Base-by-base conservation (phyloP, 164 flowering plant species). In the Protea cynaroides region DNA sequence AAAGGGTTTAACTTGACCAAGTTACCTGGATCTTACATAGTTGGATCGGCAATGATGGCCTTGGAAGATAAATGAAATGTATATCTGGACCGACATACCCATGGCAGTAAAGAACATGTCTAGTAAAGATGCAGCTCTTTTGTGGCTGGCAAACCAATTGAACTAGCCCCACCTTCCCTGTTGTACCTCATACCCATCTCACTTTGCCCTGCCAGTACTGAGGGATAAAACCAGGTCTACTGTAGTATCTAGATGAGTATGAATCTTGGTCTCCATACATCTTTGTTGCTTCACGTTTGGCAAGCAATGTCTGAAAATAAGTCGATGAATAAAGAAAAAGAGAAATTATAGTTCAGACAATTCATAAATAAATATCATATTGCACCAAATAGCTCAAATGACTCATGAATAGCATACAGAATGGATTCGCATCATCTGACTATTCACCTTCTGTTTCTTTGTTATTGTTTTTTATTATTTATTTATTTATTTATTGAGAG, bases 11-110 rank as follows among this genome's bases (percentile, higher is more conserved):
- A n/a, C n/a, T n/a, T n/a, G n/a, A n/a, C 46, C 10, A 40, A 40
- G 14, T 19, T 21, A 66, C 69, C 63, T 66, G 69, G 37, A 66
- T 66, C 6, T 63, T 24, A 66, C 63, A 66, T 54, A 66, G 24
- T 59, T 59, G 24, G 36, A 24, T 1, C 37, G 10, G 23, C 37
- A 34, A 37, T 38, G n/a, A 11, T 21, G 18, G 51, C 38, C 49
- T 66, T 25, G 38, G 40, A 66, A 55, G 50, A 66, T 34, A 21
- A 59, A 34, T 7, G 69, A 66, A 37, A 43, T 34, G 24, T 66
- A 66, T 15, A 59, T 59, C 4, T 66, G 63, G 9, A 59, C 69
- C 69, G 51, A 58, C 49, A 58, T 62, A 25, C 22, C 57, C 52
- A 54, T 49, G 15, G 69, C 63, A 47, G 44, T 34, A 15, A 23